Evolutionary conservation across 768 basidiomycete genomes (phyloP), one percentile per base, ranked within the genome.

Genomic region (Tremella fuciformis): DNA sequence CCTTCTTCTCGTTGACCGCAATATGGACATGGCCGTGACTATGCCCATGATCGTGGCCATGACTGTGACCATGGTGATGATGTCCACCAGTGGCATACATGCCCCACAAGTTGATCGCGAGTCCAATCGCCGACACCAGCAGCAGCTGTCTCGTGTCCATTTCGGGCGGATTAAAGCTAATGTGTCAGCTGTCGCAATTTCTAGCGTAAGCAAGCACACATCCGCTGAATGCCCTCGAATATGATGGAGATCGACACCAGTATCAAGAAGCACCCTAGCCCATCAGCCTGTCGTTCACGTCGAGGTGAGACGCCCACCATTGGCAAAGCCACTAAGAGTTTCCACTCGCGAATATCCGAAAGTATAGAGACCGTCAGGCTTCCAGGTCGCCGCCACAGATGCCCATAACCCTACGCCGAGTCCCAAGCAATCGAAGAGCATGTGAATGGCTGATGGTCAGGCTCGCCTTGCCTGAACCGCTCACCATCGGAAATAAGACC

Each of bases 361-460:
- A 15, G 96, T 97, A 78, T 91, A 99, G 37, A 85, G 82, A 67
- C 88, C 88, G 78, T 98, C 91, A 0, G 91, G 88, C 39, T 90
- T 87, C 96, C 96, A 98, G 11, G 88, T 93, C 1, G 94, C 91
- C 88, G 98, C 98, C 4, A 99, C 89, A 8, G 90, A 93, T 4
- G 96, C 96, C 57, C 96, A 85, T 2, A 99, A 82, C 1, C 96
- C 96, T 53, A 99, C 89, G 0, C 85, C 91, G 52, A 99, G 91
- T 0, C 94, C 94, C 83, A 97, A 85, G 72, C 96, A 98, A 78
- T 99, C 96, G 67, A 99, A 99, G 11, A 91, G 90, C 96, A 98
- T 99, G 73, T 99, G 96, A 38, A 99, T 98, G 19, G 96, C 94
- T 98, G 64, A 18, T 8, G 8, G 24, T 60, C n/a, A 64, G 62